Percentiles rank a stretch among this genome's conserved stretches.
These are phyloP conservation scores for Cornus controversa DNA, from an alignment of 148 eudicot genomes.

Conservation along the genomic window DNA sequence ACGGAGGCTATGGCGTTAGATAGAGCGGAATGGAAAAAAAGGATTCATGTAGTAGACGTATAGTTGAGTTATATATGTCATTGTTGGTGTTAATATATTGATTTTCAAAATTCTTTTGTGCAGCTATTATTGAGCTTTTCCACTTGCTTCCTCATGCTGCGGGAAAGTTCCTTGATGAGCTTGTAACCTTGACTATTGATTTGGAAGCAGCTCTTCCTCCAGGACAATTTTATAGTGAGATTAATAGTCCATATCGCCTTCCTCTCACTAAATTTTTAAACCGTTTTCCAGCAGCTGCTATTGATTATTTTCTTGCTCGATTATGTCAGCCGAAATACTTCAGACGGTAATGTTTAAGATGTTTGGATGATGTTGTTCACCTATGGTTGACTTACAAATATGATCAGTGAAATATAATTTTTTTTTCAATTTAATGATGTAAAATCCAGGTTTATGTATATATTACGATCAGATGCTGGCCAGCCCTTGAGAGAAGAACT, in stretches of 20 bases:
- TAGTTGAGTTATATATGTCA: too few relatives aligned
- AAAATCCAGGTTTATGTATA: slow-evolving; percentile 80
- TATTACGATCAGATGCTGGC: slow-evolving; percentile 93
- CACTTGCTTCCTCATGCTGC: slow-evolving; percentile 96
- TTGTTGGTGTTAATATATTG: not conserved
- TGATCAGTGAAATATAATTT: not conserved
- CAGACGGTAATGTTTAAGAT: slow-evolving; percentile 53
- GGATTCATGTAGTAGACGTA: too few relatives aligned
- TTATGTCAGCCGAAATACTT: slow-evolving; percentile 84
- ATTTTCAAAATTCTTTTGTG: slow-evolving; percentile 18
- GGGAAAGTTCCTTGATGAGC: slow-evolving; percentile 92
- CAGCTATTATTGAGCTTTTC: slow-evolving; percentile 98
- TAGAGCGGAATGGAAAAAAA: too few relatives aligned
- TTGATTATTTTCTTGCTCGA: slow-evolving; percentile 96
- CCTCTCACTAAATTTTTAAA: slow-evolving; percentile 92
- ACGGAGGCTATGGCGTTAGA: too few relatives aligned
- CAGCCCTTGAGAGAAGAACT: slow-evolving; percentile 96
- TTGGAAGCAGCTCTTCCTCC: slow-evolving; percentile 90
- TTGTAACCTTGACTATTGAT: slow-evolving; percentile 93
- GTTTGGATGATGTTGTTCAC: not conserved
- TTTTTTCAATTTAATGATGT: not conserved
- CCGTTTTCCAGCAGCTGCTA: slow-evolving; percentile 75
- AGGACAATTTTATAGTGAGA: slow-evolving; percentile 93
- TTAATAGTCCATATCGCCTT: slow-evolving; percentile 94
- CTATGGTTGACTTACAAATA: not conserved